Evolutionary conservation across 192 early-diverging fungal genomes (phyloP), one percentile per base, ranked within the genome.

Genomic region (Linnemannia zychae): DNA sequence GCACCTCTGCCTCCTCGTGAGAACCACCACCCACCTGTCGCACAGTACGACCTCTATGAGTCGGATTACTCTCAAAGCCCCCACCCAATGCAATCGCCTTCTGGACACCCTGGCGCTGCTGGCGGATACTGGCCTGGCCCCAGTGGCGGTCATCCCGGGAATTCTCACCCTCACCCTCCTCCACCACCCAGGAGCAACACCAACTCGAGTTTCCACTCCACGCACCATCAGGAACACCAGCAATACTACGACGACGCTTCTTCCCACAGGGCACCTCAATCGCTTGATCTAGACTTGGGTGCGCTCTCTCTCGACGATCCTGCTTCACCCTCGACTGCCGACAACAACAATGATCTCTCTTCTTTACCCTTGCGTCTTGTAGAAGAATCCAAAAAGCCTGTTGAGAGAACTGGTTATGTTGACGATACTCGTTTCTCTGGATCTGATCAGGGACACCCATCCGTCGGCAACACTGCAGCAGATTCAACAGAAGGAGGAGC

Each of bases 341-440:
- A 31, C 48, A 47, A 22, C 24, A 36, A n/a, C n/a, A n/a, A 46
- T 18, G 81, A 73, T 11, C n/a, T 75, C 1, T 24, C 73, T 31
- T 67, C 83, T 3, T 24, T 71, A 16, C 83, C 83, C 6, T 24
- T 85, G 31, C 83, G 71, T 18, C 67, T 79, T 20, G n/a, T 68
- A 9, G 82, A 84, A 22, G 83, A 85, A 46, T 69, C 83, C 5
- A 74, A 76, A 24, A 68, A 68, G 48, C 83, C 83, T 20, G 48
- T 76, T 0, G 83, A 85, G 47, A 46, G 83, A 40, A 72, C 73
- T 22, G 83, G 83, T 15, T 85, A 85, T 60, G 83, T 74, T 5
- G 83, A 85, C 33, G 83, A 85, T 33, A 79, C 74, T 18, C 60
- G 83, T 28, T 85, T 71, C 50, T 85, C 83, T 57, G 83, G 83